Conservation (phyloP, 805 yeast genomes). For the Ogataea ramenticola region DNA sequence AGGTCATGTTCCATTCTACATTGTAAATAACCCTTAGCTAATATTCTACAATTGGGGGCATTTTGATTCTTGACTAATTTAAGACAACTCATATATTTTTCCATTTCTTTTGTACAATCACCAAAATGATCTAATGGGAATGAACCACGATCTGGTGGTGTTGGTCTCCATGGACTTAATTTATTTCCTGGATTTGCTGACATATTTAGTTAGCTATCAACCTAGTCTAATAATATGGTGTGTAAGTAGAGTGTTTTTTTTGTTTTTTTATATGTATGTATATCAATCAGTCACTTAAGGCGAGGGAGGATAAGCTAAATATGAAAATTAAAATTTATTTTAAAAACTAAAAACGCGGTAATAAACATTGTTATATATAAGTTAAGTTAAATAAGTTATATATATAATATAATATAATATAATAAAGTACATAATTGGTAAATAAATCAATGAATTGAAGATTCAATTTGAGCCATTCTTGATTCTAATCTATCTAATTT, state of each 20-base stretch:
- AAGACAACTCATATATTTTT: slow-evolving; percentile 69
- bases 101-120: slow-evolving; percentile 76
- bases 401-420: too few relatives aligned
- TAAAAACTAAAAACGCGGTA: too few relatives aligned
- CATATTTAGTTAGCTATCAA: slow-evolving; percentile 11
- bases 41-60: slow-evolving; percentile 81
- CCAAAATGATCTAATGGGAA: slow-evolving; percentile 87
- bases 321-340: too few relatives aligned
- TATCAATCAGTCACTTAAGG: too few relatives aligned
- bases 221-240: too few relatives aligned
- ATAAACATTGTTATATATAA: too few relatives aligned
- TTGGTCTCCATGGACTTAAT: slow-evolving; percentile 54
- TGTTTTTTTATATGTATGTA: too few relatives aligned
- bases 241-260: too few relatives aligned
- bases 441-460: not conserved
- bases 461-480: not conserved
- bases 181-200: slow-evolving; percentile 41
- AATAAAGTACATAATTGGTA: too few relatives aligned
- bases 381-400: too few relatives aligned
- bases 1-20: slow-evolving; percentile 79
- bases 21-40: slow-evolving; percentile 74
- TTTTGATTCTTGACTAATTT: slow-evolving; percentile 72
- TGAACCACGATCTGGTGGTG: slow-evolving; percentile 95
- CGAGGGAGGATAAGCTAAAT: too few relatives aligned
- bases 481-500: not conserved